Evolutionary conservation across 306 rosid species (phyloP).

Genomic region (Begonia loranthoides): DNA sequence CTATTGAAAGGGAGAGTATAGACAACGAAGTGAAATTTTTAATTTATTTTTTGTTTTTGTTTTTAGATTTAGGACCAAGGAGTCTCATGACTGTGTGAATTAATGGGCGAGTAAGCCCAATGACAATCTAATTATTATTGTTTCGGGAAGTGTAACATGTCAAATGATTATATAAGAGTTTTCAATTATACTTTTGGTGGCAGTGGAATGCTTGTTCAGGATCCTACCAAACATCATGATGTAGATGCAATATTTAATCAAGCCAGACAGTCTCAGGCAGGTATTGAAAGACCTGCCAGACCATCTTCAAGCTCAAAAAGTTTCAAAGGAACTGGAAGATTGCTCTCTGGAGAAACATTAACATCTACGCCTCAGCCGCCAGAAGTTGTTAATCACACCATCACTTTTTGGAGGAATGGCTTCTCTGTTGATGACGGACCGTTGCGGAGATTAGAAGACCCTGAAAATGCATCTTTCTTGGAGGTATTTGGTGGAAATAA

Average conservation of each 20-base stretch:
- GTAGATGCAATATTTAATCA: constrained; percentile 62
- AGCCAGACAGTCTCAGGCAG: constrained; percentile 28
- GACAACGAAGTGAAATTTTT: no score
- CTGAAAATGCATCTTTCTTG: constrained; percentile 62
- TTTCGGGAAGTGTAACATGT: no score
- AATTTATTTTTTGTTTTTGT: no score
- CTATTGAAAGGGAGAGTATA: no score
- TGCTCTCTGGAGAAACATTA: constrained; percentile 70
- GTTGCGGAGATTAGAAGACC: constrained; percentile 57
- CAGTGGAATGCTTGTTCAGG: constrained; percentile 94
- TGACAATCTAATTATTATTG: no score
- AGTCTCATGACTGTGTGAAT: no score
- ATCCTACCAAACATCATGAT: constrained; percentile 41
- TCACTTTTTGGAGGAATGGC: constrained; percentile 89
- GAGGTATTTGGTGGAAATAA: constrained; percentile 29
- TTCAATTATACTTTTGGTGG: constrained; percentile 8
- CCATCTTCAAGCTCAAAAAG: constrained; percentile 43
- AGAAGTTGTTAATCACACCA: constrained; percentile 28
- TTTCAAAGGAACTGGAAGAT: constrained; percentile 70
- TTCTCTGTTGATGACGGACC: constrained; percentile 75
- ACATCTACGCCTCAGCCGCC: constrained; percentile 49
- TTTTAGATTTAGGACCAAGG: no score
- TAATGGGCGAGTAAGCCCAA: no score
- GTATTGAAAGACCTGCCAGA: constrained; percentile 33
- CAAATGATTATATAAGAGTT: no score